A percentile compares a stretch with the other conserved stretches of the same genome.
Evolutionary conservation across 331 rosid species (phyloP).

Genomic region (Pyrus hybrid): DNA sequence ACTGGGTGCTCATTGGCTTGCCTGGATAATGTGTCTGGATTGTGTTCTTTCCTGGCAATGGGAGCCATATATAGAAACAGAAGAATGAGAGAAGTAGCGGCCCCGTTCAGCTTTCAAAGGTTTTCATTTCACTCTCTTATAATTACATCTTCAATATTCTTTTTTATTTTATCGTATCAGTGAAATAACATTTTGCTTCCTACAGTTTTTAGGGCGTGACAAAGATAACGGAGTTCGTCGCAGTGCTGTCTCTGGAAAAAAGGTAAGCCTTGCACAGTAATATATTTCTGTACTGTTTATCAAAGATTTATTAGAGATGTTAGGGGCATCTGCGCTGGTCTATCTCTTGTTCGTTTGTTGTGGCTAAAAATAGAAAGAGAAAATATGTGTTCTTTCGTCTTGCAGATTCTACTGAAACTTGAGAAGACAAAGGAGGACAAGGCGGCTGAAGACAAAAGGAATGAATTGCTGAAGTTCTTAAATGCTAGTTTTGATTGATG

Average conservation of each 20-base stretch:
- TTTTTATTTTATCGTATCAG: neutral
- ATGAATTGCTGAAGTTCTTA: constrained; percentile 77
- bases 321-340: neutral
- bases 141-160: neutral
- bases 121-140: constrained; percentile 22
- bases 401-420: constrained; percentile 79
- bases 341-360: neutral
- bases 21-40: constrained; percentile 68
- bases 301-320: neutral
- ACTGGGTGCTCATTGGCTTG: constrained; percentile 56
- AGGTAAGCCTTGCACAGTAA: constrained; percentile 27
- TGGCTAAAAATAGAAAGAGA: neutral
- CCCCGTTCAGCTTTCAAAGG: constrained; percentile 97
- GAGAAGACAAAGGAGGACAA: constrained; percentile 96
- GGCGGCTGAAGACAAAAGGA: constrained; percentile 84
- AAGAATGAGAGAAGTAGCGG: constrained; percentile 54
- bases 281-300: neutral
- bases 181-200: constrained; percentile 2
- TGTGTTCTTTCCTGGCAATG: constrained; percentile 65
- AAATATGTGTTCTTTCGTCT: neutral
- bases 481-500: constrained; percentile 91
- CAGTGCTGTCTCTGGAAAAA: constrained; percentile 96
- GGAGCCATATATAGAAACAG: constrained; percentile 87
- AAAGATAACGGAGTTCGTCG: constrained; percentile 84
- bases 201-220: constrained; percentile 79